These are phyloP conservation scores for Diaporthe humulicola DNA, from an alignment of 2,329 filamentous ascomycete genomes.

Conservation along the genomic window DNA sequence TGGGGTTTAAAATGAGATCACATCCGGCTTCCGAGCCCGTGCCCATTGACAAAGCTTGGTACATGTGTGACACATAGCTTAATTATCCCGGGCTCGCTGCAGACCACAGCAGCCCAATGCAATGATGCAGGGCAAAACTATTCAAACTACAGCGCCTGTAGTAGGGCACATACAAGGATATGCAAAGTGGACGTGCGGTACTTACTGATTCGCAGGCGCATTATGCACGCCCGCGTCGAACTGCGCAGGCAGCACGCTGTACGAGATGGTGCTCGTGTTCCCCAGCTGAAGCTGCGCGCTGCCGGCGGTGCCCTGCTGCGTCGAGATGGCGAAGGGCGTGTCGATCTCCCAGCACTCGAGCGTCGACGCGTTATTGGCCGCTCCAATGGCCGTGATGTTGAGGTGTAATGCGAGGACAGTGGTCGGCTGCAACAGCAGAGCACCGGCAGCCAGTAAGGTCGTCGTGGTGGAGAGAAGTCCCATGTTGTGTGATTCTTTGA, in stretches of 20 bases:
- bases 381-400: slow-evolving; percentile 55
- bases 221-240: slow-evolving; percentile 57
- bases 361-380: slow-evolving; percentile 51
- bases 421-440: slow-evolving; percentile 3
- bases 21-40: not conserved
- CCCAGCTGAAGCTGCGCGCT: slow-evolving; percentile 49
- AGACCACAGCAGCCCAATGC: not conserved
- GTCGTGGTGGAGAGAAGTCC: slow-evolving; percentile 3
- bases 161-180: not conserved
- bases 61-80: too few species aligned
- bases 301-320: slow-evolving; percentile 50
- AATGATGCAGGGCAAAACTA: not conserved
- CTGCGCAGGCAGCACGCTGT: slow-evolving; percentile 51
- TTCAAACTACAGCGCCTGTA: not conserved
- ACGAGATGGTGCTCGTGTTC: slow-evolving; percentile 49
- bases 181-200: too few species aligned
- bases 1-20: not conserved
- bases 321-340: slow-evolving; percentile 51
- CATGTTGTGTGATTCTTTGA: slow-evolving; percentile 15
- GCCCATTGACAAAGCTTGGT: not conserved
- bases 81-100: not conserved
- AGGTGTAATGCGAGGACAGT: slow-evolving; percentile 43
- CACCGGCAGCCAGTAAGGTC: slow-evolving; percentile 5
- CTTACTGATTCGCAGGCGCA: slow-evolving; percentile 56
- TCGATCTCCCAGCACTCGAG: slow-evolving; percentile 60